phyloP scores from a whole-genome alignment of 768 basidiomycete genomes.

The Amanita rimosa region DNA sequence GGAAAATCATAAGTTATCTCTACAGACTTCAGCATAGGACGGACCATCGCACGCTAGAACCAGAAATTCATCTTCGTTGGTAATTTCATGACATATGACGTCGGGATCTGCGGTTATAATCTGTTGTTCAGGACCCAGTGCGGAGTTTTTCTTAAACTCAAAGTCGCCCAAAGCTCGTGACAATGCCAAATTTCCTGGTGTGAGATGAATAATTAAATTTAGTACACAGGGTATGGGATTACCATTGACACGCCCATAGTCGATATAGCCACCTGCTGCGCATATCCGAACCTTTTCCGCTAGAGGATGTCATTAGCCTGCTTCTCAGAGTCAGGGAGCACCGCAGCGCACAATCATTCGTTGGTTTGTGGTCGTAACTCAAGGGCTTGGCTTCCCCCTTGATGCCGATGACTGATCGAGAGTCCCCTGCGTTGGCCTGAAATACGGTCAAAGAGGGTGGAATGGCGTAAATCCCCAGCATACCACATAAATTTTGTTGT shows the following conservation, averaged over 20 bases:
- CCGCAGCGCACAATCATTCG: conserved; percentile 54
- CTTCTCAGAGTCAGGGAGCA: background rate
- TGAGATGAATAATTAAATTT: conserved; percentile 4
- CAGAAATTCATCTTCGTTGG: conserved; percentile 90
- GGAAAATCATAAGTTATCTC: conserved; percentile 4
- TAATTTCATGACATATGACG: conserved; percentile 67
- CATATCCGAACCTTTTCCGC: conserved; percentile 81
- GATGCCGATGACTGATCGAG: conserved; percentile 76
- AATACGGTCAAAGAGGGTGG: conserved; percentile 4
- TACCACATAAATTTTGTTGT: conserved; percentile 74
- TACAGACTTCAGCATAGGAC: conserved; percentile 2
- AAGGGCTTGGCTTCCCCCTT: conserved; percentile 82
- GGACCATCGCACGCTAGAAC: conserved; percentile 95
- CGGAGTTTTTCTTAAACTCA: conserved; percentile 93
- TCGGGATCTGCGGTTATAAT: conserved; percentile 95
- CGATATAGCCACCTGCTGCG: conserved; percentile 90
- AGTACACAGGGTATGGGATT: conserved; percentile 11
- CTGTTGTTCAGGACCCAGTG: conserved; percentile 76
- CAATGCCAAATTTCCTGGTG: conserved; percentile 83
- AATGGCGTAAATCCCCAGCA: conserved; percentile 15
- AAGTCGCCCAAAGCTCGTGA: conserved; percentile 96
- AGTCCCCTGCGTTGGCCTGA: conserved; percentile 97
- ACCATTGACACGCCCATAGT: conserved; percentile 97
- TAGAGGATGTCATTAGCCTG: conserved; percentile 17
- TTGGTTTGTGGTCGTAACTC: conserved; percentile 94